Evolutionary conservation across 1,284 basidiomycete species (phyloP).

Genomic region (Hymenochaete sp.): DNA sequence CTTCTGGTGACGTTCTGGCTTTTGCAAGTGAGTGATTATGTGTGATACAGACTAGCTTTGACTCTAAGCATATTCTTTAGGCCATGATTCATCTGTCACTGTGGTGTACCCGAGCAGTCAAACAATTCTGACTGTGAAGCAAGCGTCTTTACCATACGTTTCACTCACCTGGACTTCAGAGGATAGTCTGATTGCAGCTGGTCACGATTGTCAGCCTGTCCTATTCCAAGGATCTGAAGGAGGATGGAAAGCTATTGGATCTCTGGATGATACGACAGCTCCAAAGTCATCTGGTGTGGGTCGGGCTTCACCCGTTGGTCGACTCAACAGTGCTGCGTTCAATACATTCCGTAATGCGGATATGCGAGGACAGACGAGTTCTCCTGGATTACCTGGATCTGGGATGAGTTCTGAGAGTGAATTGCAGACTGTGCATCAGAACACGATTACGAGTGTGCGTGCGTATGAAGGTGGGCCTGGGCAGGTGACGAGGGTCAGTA

Average conservation of each 20-base stretch:
- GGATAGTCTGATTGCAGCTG: conserved; percentile 78
- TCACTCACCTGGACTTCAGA: conserved; percentile 83
- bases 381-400: conserved; percentile 32
- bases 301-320: conserved; percentile 51
- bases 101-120: conserved; percentile 81
- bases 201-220: conserved; percentile 96
- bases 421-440: conserved; percentile 89
- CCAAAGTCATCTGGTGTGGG: conserved; percentile 38
- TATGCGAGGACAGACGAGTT: conserved; percentile 62
- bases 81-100: conserved; percentile 86
- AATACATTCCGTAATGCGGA: conserved; percentile 94
- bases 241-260: conserved; percentile 74
- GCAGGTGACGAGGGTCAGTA: conserved; percentile 73
- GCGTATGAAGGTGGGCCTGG: conserved; percentile 58
- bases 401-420: conserved; percentile 53
- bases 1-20: conserved; percentile 85
- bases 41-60: background rate
- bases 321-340: conserved; percentile 92
- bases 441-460: conserved; percentile 91
- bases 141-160: conserved; percentile 71
- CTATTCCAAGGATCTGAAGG: conserved; percentile 65
- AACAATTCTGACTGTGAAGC: conserved; percentile 63
- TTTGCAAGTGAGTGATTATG: conserved; percentile 67
- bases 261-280: conserved; percentile 71
- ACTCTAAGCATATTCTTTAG: conserved; percentile 30